Base-by-base conservation (phyloP, 208 protist genomes). In the Leishmania gerbilli region DNA sequence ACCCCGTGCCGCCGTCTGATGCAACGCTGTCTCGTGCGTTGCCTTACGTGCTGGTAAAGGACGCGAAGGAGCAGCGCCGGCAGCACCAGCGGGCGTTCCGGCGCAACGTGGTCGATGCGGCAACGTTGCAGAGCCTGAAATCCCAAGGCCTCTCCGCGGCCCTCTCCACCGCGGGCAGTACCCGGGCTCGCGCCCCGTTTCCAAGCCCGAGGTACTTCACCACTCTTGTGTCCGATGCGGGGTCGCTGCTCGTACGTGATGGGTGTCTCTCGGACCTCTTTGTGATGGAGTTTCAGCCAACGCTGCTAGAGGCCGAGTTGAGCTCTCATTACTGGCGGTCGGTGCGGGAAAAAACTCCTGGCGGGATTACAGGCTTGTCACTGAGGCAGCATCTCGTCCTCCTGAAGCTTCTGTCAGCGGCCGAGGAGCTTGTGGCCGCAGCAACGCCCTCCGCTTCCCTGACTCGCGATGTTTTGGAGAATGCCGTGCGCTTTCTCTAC, bases 261-360 rank as follows among this genome's bases (percentile, higher is more conserved):
- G 79, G 79, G 19, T 89, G 84, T 64, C 71, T 92, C 2, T 84
- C 84, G 1, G 87, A 90, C 65, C 79, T 92, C 7, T 92, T 85
- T 49, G 89, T 92, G 55, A 49, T 92, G 9, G 87, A 90, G 72
- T 86, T 89, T 64, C 64, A 64, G 58, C 47, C n/a, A 19, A 49
- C 51, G 7, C 21, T 81, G 49, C 47, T 77, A n/a, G 68, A 62
- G 1, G 34, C 5, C 31, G 51, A 27, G 27, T 17, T 5, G 15
- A 55, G 9, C 24, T 34, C 11, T 8, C 69, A 51, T 53, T 31
- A 53, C 31, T 34, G 45, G 40, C 27, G 9, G 34, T 71, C 13
- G 40, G 6, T 15, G 24, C 45, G 24, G 21, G 51, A 11, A 31
- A 31, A 37, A 37, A 8, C 45, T n/a, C 27, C 11, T 55, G 5